These are phyloP conservation scores for Isatis tinctoria DNA, from an alignment of 345 rosid species.

Conservation along the genomic window DNA sequence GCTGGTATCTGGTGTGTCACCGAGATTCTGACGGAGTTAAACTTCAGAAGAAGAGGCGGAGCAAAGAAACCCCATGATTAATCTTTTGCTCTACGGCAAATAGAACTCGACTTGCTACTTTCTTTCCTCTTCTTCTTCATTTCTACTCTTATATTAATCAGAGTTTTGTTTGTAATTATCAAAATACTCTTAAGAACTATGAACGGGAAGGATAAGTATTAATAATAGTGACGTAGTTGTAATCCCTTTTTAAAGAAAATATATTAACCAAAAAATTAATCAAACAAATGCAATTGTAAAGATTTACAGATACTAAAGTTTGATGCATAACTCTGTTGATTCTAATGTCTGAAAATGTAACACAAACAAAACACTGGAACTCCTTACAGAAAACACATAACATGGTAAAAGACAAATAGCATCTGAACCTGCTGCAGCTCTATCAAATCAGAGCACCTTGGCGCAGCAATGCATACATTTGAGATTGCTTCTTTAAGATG, in stretches of 20 bases:
- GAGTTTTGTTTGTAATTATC: too few species aligned
- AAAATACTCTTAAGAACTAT: too few species aligned
- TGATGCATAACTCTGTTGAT: too few species aligned
- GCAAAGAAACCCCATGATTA: conserved; percentile 72
- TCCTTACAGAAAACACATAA: too few species aligned
- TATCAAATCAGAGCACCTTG: conserved; percentile 91
- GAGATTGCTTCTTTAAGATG: conserved; percentile 96
- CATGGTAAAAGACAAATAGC: too few species aligned
- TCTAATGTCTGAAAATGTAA: too few species aligned
- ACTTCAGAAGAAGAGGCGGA: conserved; percentile 60
- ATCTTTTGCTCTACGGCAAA: conserved; percentile 63
- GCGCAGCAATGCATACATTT: conserved; percentile 93
- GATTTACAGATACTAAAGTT: conserved; percentile 7
- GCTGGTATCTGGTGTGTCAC: conserved; percentile 96
- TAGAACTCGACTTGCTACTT: conserved; percentile 36
- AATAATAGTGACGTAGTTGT: too few species aligned
- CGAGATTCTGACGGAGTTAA: conserved; percentile 63
- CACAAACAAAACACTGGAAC: too few species aligned
- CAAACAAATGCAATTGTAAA: not conserved
- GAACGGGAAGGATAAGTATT: too few species aligned
- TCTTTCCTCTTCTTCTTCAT: conserved; percentile 29
- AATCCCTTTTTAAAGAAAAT: too few species aligned
- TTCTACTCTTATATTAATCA: not conserved
- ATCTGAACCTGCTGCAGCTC: conserved; percentile 93
- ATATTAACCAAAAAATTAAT: not conserved